Conservation (phyloP, 1,284 basidiomycete genomes). For the Microbotryum silenes-acaulis region DNA sequence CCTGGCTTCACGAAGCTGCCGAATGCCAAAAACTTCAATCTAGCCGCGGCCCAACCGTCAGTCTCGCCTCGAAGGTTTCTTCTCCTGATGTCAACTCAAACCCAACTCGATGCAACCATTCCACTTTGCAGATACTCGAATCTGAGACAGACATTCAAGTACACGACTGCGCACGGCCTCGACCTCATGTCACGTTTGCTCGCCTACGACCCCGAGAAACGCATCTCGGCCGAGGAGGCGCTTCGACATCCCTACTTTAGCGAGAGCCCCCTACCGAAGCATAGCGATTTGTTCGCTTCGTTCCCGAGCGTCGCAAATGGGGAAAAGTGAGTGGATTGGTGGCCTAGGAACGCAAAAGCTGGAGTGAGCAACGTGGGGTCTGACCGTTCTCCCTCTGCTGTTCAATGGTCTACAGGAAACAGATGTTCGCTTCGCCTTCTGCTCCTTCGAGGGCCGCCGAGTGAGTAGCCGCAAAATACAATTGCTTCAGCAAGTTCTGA, state of each 20-base stretch:
- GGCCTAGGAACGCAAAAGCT: no score
- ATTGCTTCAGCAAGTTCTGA: not conserved
- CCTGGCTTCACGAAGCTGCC: conserved; percentile 72
- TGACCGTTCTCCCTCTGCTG: no score
- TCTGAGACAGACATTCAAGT: conserved; percentile 55
- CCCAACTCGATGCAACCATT: not conserved
- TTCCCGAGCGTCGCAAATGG: conserved; percentile 97
- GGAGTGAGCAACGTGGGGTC: not conserved
- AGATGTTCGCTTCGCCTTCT: conserved; percentile 29
- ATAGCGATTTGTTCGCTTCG: conserved; percentile 92
- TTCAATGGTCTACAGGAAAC: conserved; percentile 17
- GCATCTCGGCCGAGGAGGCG: conserved; percentile 82
- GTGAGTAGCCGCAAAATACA: conserved; percentile 5
- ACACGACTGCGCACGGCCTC: conserved; percentile 71
- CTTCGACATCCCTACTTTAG: conserved; percentile 89
- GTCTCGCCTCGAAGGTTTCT: conserved; percentile 8
- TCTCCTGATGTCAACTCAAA: not conserved
- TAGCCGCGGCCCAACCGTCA: conserved; percentile 41
- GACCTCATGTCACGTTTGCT: conserved; percentile 76
- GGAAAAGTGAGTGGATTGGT: conserved; percentile 55
- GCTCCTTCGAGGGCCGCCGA: conserved; percentile 28
- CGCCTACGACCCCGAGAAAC: conserved; percentile 75
- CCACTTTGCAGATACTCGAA: conserved; percentile 43
- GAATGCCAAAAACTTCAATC: conserved; percentile 65
- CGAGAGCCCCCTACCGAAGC: conserved; percentile 89